Conservation (phyloP, 2,329 filamentous ascomycete genomes). For the Gyromitra esculenta region DNA sequence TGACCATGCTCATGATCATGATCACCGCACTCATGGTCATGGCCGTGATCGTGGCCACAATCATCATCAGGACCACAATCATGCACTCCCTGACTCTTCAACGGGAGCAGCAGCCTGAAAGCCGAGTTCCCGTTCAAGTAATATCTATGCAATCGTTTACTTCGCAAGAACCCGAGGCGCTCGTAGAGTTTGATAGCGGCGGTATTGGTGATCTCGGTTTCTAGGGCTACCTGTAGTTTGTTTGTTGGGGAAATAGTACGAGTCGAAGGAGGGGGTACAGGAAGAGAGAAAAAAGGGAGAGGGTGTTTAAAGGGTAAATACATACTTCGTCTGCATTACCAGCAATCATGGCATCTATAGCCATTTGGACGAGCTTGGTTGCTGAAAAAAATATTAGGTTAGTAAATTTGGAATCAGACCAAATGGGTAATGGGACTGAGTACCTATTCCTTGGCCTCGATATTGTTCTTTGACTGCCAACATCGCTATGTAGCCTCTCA, state of each 20-base stretch:
- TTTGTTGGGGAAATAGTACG: conserved; percentile 51
- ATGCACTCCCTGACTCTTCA: conserved; percentile 65
- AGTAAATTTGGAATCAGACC: background rate
- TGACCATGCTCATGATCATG: conserved; percentile 27
- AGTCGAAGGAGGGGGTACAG: conserved; percentile 21
- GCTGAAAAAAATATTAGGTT: conserved; percentile 59
- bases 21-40: conserved; percentile 15
- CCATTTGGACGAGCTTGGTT: conserved; percentile 85
- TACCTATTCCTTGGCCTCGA: conserved; percentile 81
- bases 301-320: conserved; percentile 23
- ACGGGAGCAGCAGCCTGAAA: conserved; percentile 83
- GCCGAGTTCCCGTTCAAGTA: conserved; percentile 97
- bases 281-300: background rate
- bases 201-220: conserved; percentile 93
- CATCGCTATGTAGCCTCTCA: conserved; percentile 98
- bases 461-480: conserved; percentile 84
- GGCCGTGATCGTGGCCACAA: conserved; percentile 43
- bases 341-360: conserved; percentile 88
- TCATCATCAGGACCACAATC: conserved; percentile 33
- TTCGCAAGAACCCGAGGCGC: conserved; percentile 86
- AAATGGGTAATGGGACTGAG: conserved; percentile 44
- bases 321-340: conserved; percentile 81
- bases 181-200: conserved; percentile 94
- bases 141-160: conserved; percentile 92
- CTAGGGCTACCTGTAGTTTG: conserved; percentile 75